phyloP scores from a whole-genome alignment of 129 eudicot species.

The Helianthus tuberosus region DNA sequence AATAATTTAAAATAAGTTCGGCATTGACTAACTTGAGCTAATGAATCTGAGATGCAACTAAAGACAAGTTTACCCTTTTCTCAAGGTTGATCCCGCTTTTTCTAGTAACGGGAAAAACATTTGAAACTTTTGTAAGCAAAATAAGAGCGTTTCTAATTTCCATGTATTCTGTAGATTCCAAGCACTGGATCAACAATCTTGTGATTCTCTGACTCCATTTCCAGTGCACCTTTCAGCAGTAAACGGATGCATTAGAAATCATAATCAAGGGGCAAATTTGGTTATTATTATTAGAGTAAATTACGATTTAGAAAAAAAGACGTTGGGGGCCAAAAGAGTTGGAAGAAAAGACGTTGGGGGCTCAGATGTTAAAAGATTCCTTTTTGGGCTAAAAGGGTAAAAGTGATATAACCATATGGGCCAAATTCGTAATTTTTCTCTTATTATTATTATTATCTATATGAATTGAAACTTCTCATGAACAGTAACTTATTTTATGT shows the following conservation, averaged over 20 bases:
- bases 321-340: too few species aligned
- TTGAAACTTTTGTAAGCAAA: conserved; percentile 86
- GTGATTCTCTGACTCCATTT: conserved; percentile 99
- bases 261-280: background rate
- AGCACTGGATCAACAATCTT: conserved; percentile 83
- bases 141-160: conserved; percentile 97
- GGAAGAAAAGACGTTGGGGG: too few species aligned
- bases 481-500: too few species aligned
- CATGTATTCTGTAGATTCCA: conserved; percentile 97
- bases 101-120: conserved; percentile 95
- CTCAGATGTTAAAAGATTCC: too few species aligned
- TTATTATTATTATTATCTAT: too few species aligned
- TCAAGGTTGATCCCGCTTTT: conserved; percentile 99
- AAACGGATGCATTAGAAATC: conserved; percentile 17
- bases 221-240: conserved; percentile 85
- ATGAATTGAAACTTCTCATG: too few species aligned
- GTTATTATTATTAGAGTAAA: background rate
- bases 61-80: conserved; percentile 66
- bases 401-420: too few species aligned
- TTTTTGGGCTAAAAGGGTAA: too few species aligned
- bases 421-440: too few species aligned
- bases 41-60: background rate
- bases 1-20: background rate
- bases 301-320: too few species aligned
- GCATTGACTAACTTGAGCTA: background rate